Conservation (phyloP, 306 rosid species). For the Ormosia emarginata region DNA sequence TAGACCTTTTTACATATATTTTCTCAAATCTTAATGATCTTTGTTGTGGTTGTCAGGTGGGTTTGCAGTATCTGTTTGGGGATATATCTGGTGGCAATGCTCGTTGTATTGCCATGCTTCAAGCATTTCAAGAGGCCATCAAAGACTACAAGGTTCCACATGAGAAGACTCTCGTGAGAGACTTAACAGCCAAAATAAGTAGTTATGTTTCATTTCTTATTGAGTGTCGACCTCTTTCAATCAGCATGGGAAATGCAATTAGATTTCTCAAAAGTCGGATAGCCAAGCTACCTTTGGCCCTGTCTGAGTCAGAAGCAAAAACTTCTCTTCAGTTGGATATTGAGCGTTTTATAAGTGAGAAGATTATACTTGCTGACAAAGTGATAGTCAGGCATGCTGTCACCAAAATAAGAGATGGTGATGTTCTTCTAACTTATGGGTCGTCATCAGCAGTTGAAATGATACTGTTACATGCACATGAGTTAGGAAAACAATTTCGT, state of each 20-base stretch:
- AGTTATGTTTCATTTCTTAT: constrained; percentile 58
- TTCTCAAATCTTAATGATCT: constrained; percentile 23
- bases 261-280: constrained; percentile 56
- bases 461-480: constrained; percentile 53
- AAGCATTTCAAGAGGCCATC: constrained; percentile 60
- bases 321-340: constrained; percentile 42
- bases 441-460: constrained; percentile 52
- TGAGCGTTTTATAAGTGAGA: constrained; percentile 55
- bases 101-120: constrained; percentile 61
- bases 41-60: constrained; percentile 37
- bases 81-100: constrained; percentile 57
- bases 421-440: constrained; percentile 59
- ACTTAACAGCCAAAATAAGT: constrained; percentile 48
- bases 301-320: constrained; percentile 58
- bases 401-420: constrained; percentile 60
- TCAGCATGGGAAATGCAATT: constrained; percentile 70
- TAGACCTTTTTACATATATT: background rate
- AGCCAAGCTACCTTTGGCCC: constrained; percentile 48
- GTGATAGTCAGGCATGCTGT: constrained; percentile 60
- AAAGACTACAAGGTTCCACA: constrained; percentile 52
- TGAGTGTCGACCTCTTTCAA: constrained; percentile 60
- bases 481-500: constrained; percentile 53
- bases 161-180: constrained; percentile 49
- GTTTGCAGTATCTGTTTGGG: constrained; percentile 48
- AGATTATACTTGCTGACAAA: constrained; percentile 54